phyloP scores from a whole-genome alignment of 176 grass and related monocot species.

The Rhipidocladum racemiflorum region DNA sequence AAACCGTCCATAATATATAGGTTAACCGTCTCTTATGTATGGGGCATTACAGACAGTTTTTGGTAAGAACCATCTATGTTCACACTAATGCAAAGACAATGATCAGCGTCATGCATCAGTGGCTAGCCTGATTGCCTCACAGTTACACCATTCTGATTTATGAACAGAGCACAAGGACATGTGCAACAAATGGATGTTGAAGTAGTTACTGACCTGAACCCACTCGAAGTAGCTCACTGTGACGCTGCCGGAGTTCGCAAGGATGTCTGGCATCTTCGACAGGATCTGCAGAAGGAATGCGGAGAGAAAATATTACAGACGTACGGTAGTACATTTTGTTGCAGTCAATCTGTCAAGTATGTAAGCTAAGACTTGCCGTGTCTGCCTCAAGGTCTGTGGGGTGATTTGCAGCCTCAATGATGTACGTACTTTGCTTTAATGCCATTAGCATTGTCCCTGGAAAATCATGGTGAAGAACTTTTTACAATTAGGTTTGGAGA shows the following conservation, averaged over 20 bases:
- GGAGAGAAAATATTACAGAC: not conserved
- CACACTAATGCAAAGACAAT: too few relatives aligned
- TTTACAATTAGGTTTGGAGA: not conserved
- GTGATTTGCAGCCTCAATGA: constrained; percentile 97
- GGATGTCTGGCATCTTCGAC: constrained; percentile 92
- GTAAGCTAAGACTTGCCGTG: constrained; percentile 45
- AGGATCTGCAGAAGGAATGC: constrained; percentile 58
- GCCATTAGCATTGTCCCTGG: constrained; percentile 84
- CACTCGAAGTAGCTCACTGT: constrained; percentile 98
- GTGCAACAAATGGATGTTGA: not conserved
- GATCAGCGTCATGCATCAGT: not conserved
- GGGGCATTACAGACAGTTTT: too few relatives aligned
- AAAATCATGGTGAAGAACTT: not conserved
- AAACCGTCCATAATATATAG: too few relatives aligned
- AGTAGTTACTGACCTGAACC: constrained; percentile 53
- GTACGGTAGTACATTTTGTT: not conserved
- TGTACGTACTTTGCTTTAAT: constrained; percentile 93
- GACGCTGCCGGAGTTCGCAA: constrained; percentile 75
- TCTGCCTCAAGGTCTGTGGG: constrained; percentile 92
- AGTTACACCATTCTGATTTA: not conserved
- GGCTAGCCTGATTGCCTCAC: not conserved
- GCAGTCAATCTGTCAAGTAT: not conserved
- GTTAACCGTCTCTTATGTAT: too few relatives aligned
- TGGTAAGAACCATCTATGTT: too few relatives aligned
- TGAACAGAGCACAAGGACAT: not conserved